Conservation (phyloP, 306 rosid genomes). For the Morella rubra region DNA sequence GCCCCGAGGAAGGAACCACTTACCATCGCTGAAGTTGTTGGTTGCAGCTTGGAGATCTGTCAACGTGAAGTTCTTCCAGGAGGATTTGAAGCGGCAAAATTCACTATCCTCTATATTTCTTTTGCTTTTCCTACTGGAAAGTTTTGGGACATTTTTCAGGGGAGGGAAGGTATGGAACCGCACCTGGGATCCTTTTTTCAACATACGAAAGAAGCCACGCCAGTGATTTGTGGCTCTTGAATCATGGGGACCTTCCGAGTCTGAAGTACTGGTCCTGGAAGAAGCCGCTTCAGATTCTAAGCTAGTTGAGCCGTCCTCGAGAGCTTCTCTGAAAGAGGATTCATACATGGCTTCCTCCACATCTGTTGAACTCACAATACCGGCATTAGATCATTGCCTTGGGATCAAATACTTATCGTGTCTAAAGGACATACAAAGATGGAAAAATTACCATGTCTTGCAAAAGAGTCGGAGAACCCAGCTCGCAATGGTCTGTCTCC, state of each 20-base stretch:
- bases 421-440: neutral
- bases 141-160: slow-evolving; percentile 50
- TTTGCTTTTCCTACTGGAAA: slow-evolving; percentile 73
- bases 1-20: slow-evolving; percentile 13
- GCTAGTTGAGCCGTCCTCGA: slow-evolving; percentile 37
- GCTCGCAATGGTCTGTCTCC: slow-evolving; percentile 45
- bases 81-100: slow-evolving; percentile 64
- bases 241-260: slow-evolving; percentile 43
- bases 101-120: slow-evolving; percentile 63
- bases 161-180: slow-evolving; percentile 58
- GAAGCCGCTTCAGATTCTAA: slow-evolving; percentile 50
- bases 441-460: slow-evolving; percentile 44
- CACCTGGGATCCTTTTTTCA: slow-evolving; percentile 67
- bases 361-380: slow-evolving; percentile 35
- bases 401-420: slow-evolving; percentile 2
- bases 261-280: slow-evolving; percentile 69
- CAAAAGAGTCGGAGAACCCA: slow-evolving; percentile 62
- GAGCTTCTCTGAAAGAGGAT: slow-evolving; percentile 32
- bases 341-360: slow-evolving; percentile 33
- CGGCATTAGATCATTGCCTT: slow-evolving; percentile 18
- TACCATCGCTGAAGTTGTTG: slow-evolving; percentile 76
- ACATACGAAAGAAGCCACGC: slow-evolving; percentile 60
- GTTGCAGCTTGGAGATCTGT: slow-evolving; percentile 64
- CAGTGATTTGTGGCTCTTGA: slow-evolving; percentile 35
- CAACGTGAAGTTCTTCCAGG: slow-evolving; percentile 76